A percentile compares a stretch with the other conserved stretches of the same genome.
phyloP scores from a whole-genome alignment of 345 rosid genomes.

The Gossypium anomalum region DNA sequence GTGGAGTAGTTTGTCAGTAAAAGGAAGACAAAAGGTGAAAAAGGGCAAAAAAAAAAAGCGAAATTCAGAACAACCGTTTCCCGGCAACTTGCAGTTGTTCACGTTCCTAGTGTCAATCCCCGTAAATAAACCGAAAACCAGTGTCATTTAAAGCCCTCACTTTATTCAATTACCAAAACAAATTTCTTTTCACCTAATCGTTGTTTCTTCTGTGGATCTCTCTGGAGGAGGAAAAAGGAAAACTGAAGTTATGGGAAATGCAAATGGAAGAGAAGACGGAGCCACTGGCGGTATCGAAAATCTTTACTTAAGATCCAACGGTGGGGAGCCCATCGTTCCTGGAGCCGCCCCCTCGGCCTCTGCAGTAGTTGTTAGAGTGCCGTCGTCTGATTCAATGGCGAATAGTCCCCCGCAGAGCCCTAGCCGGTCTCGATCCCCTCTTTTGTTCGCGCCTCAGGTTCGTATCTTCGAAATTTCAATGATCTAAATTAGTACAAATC shows the following conservation, averaged over 20 bases:
- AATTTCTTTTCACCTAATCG: not conserved
- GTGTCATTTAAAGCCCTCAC: not conserved
- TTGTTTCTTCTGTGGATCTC: not conserved
- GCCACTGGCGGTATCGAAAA: slow-evolving; percentile 19
- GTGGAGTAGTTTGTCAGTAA: slow-evolving; percentile 7
- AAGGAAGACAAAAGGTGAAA: not conserved
- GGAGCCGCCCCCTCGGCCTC: slow-evolving; percentile 16
- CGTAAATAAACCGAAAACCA: slow-evolving; percentile 3
- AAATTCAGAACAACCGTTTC: slow-evolving; percentile 9
- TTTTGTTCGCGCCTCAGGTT: slow-evolving; percentile 73
- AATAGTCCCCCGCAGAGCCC: slow-evolving; percentile 55
- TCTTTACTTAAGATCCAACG: slow-evolving; percentile 40
- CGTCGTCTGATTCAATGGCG: slow-evolving; percentile 44
- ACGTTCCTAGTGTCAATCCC: slow-evolving; percentile 6
- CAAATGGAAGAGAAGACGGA: slow-evolving; percentile 60
- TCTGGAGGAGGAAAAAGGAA: not conserved
- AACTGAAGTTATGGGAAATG: slow-evolving; percentile 62
- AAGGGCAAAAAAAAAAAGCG: not conserved
- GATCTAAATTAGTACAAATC: too few species aligned
- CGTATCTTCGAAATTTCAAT: not conserved
- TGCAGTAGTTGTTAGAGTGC: slow-evolving; percentile 23
- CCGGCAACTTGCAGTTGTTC: slow-evolving; percentile 9
- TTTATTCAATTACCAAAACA: not conserved
- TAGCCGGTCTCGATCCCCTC: slow-evolving; percentile 54
- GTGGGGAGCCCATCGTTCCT: slow-evolving; percentile 22